Evolutionary conservation across 2,329 filamentous ascomycete genomes (phyloP).

Genomic region (Aspergillus sp.): DNA sequence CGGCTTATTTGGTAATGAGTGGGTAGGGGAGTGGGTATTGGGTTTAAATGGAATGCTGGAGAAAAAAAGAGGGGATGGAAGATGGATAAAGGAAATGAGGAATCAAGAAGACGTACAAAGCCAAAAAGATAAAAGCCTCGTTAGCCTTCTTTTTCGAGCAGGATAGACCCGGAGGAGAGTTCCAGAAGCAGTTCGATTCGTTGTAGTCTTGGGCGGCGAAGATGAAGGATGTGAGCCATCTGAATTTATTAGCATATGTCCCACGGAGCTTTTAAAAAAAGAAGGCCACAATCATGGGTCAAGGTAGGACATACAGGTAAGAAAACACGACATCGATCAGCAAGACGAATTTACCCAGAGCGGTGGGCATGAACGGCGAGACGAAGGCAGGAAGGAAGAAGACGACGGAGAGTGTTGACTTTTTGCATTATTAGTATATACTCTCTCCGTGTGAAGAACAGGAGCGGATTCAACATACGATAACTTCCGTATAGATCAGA

Average conservation of each 20-base stretch:
- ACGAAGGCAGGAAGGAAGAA: conserved; percentile 46
- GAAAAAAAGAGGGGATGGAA: background rate
- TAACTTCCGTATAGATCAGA: conserved; percentile 41
- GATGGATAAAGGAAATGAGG: background rate
- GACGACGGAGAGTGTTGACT: conserved; percentile 37
- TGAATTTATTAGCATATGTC: conserved; percentile 12
- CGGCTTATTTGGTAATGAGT: no score
- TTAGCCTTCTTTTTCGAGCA: conserved; percentile 43
- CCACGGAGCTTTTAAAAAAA: background rate
- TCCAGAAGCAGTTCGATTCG: conserved; percentile 28
- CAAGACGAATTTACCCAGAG: conserved; percentile 39
- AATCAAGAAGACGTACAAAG: conserved; percentile 38
- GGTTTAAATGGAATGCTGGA: no score
- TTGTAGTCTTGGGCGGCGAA: conserved; percentile 49
- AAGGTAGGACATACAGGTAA: conserved; percentile 37
- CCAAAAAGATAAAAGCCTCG: conserved; percentile 47
- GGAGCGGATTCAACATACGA: conserved; percentile 29
- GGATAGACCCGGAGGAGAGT: conserved; percentile 31
- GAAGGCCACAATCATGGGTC: background rate
- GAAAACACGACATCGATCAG: conserved; percentile 46
- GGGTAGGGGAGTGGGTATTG: background rate
- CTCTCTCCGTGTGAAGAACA: background rate
- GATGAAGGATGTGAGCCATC: conserved; percentile 51
- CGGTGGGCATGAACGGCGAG: conserved; percentile 39
- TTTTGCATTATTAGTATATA: background rate